These are phyloP conservation scores for Fusarium poae DNA, from an alignment of 2,329 filamentous ascomycete genomes.

Conservation along the genomic window DNA sequence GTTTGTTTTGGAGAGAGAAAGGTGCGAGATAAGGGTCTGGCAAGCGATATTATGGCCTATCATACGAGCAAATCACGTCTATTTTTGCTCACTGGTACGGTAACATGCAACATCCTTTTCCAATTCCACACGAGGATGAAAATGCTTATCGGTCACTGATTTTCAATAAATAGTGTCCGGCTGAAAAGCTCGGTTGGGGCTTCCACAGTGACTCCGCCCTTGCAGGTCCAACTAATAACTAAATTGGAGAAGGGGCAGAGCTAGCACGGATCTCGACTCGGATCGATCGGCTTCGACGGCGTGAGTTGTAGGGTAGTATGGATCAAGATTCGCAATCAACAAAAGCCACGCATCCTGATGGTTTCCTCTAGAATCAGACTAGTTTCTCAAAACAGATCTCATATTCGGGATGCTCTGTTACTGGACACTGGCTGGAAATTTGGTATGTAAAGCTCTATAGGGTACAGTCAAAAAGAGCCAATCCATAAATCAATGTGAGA, in stretches of 20 bases:
- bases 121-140: neutral
- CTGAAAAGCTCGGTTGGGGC: neutral
- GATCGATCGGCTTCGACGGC: slow-evolving; percentile 1
- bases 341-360: neutral
- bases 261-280: slow-evolving; percentile 2
- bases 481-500: neutral
- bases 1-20: slow-evolving; percentile 2
- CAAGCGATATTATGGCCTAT: neutral
- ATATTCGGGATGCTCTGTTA: neutral
- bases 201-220: neutral
- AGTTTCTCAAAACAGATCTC: neutral
- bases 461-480: neutral
- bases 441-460: neutral
- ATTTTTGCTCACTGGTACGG: neutral
- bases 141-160: neutral
- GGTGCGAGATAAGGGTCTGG: neutral
- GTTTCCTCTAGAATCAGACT: neutral
- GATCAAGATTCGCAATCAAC: neutral
- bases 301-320: slow-evolving; percentile 1
- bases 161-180: neutral
- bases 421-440: neutral
- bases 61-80: neutral
- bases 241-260: neutral
- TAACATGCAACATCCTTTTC: neutral
- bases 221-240: neutral